Percentiles rank a stretch among this genome's conserved stretches.
These are phyloP conservation scores for Pichia sp. DNA, from an alignment of 1,139 yeast genomes.

Conservation along the genomic window DNA sequence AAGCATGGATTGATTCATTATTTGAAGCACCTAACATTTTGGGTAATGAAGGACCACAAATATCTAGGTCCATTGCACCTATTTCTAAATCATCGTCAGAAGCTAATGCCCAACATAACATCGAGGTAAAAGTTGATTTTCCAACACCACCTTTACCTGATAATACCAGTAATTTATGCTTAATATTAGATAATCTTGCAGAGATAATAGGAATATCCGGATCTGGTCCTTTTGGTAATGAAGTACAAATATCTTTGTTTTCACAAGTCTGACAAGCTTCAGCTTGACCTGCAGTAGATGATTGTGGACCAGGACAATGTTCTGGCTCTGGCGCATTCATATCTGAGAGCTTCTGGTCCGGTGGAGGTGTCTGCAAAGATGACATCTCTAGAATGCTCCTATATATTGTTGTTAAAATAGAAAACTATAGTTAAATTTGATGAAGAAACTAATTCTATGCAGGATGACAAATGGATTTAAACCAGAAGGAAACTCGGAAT, in stretches of 20 bases:
- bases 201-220: conserved; percentile 84
- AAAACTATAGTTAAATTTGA: no score
- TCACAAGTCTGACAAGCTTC: conserved; percentile 98
- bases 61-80: conserved; percentile 96
- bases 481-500: no score
- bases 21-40: conserved; percentile 82
- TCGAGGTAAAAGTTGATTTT: conserved; percentile 88
- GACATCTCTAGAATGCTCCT: not conserved
- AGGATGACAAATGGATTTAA: not conserved
- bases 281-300: conserved; percentile 86
- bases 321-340: conserved; percentile 67
- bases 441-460: not conserved
- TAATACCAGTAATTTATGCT: conserved; percentile 78
- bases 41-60: conserved; percentile 96
- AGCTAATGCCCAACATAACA: conserved; percentile 94
- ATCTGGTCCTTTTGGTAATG: conserved; percentile 91
- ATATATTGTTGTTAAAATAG: not conserved
- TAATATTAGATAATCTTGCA: conserved; percentile 56
- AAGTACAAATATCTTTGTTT: conserved; percentile 81
- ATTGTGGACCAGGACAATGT: conserved; percentile 98
- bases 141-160: conserved; percentile 99
- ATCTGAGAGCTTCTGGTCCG: conserved; percentile 4
- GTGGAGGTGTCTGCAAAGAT: conserved; percentile 7
- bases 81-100: conserved; percentile 82
- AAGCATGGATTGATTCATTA: conserved; percentile 80